Evolutionary conservation across 345 rosid species (phyloP).

Genomic region (Linum lewisii): DNA sequence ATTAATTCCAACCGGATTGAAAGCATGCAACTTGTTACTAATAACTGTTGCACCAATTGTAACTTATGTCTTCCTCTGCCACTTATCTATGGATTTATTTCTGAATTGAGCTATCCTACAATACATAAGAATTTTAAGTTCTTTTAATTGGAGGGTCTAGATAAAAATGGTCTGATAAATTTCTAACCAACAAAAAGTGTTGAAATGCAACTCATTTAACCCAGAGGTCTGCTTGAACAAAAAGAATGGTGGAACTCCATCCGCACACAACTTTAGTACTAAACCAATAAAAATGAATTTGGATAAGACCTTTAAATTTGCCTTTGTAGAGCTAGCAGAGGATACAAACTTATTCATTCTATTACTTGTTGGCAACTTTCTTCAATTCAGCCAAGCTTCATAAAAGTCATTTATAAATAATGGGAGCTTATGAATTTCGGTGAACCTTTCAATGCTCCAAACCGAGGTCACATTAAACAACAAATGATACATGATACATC

Average conservation of each 20-base stretch:
- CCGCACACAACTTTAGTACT: too few relatives aligned
- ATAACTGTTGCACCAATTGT: constrained; percentile 89
- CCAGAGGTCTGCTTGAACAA: background rate
- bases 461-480: background rate
- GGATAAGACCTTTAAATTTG: too few relatives aligned
- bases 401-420: too few relatives aligned
- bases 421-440: background rate
- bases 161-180: background rate
- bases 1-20: constrained; percentile 66
- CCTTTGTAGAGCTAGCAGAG: too few relatives aligned
- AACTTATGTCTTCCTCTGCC: constrained; percentile 91
- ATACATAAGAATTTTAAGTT: constrained; percentile 12
- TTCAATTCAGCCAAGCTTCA: too few relatives aligned
- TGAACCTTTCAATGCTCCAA: background rate
- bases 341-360: too few relatives aligned
- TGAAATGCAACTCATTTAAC: background rate
- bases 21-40: constrained; percentile 73
- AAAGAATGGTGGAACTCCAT: background rate
- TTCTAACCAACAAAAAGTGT: background rate
- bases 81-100: constrained; percentile 79
- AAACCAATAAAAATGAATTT: too few relatives aligned
- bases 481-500: too few relatives aligned
- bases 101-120: constrained; percentile 69
- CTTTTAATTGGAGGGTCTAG: background rate
- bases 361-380: too few relatives aligned